phyloP scores from a whole-genome alignment of 2,329 filamentous ascomycete species.

The Pyricularia grisea region DNA sequence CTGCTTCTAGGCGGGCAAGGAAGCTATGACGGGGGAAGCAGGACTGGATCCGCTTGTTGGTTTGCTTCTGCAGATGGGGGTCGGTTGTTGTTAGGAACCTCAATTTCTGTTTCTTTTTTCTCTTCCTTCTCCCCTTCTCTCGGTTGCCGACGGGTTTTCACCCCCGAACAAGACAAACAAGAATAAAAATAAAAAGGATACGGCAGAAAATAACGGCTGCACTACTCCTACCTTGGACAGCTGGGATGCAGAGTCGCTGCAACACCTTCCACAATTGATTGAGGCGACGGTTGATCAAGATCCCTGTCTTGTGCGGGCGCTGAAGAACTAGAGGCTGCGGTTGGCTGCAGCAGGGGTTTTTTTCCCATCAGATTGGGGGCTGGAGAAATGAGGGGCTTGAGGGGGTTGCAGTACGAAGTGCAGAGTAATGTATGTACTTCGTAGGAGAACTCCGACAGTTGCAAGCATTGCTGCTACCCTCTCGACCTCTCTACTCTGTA shows the following conservation, averaged over 20 bases:
- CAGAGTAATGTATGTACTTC: too few species aligned
- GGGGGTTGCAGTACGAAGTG: neutral
- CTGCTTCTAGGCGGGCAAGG: neutral
- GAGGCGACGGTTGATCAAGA: neutral
- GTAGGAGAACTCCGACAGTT: neutral
- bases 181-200: neutral
- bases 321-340: neutral
- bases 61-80: neutral
- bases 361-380: neutral
- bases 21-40: neutral
- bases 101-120: neutral
- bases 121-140: neutral
- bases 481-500: neutral
- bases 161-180: neutral
- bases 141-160: neutral
- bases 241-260: neutral
- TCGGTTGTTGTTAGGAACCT: neutral
- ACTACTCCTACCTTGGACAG: neutral
- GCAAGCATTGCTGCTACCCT: neutral
- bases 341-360: neutral
- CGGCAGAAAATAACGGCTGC: neutral
- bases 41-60: neutral
- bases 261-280: neutral
- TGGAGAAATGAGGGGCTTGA: slow-evolving; percentile 1
- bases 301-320: neutral